These are phyloP conservation scores for Phytophthora ramorum DNA, from an alignment of 352 stramenopile species.

Conservation along the genomic window DNA sequence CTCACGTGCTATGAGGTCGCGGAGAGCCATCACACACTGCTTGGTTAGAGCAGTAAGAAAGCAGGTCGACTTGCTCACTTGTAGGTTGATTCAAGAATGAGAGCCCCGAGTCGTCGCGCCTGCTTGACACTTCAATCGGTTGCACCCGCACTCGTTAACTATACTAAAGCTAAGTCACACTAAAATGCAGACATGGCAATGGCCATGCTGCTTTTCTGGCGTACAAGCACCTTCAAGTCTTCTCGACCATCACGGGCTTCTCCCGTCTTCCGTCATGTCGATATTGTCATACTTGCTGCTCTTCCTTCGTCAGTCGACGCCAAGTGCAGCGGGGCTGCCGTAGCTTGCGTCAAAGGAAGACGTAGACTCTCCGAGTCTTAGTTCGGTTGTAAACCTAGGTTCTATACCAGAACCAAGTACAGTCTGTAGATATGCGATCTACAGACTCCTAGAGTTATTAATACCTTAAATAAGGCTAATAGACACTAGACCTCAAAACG, in stretches of 20 bases:
- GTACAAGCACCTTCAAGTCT: slow-evolving; percentile 1
- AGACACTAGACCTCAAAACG: no score
- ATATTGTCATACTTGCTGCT: no score
- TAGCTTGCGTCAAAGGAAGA: no score
- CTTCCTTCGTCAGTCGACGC: no score
- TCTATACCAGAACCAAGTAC: no score
- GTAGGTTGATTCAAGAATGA: slow-evolving; percentile 19
- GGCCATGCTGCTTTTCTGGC: slow-evolving; percentile 2
- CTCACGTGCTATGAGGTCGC: slow-evolving; percentile 6
- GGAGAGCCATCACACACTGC: slow-evolving; percentile 15
- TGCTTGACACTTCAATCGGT: background rate
- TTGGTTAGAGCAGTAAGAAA: slow-evolving; percentile 15
- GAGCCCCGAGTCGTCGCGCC: background rate
- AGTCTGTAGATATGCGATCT: no score
- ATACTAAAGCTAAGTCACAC: slow-evolving; percentile 16
- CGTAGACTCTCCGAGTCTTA: no score
- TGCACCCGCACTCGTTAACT: background rate
- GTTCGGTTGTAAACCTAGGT: no score
- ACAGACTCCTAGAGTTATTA: no score
- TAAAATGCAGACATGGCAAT: slow-evolving; percentile 17
- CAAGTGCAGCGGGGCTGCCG: no score
- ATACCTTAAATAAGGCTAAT: no score
- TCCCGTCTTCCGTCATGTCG: slow-evolving; percentile 2
- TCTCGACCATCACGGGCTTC: slow-evolving; percentile 2
- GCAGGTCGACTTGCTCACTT: slow-evolving; percentile 4